Evolutionary conservation across 139 green algal genomes (phyloP), one percentile per base, ranked within the genome.

Genomic region (Nannochloris sp.): DNA sequence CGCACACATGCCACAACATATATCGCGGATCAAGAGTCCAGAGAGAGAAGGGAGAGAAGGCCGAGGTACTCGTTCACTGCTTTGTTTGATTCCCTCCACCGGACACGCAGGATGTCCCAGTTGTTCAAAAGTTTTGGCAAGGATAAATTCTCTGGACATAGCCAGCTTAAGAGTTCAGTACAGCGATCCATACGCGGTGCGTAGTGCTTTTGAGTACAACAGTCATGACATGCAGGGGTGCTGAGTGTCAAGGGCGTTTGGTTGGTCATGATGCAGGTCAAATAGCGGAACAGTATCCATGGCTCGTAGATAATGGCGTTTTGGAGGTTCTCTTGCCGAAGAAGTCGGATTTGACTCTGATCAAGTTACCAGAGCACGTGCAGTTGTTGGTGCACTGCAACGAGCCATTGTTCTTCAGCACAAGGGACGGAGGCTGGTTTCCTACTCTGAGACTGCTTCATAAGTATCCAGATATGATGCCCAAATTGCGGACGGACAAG

Each of bases 281-380:
- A 57, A 84, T 98, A 37, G 82, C 67, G 11, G 85, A 93, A 36
- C 71, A 87, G 57, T 97, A 97, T 58, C 91, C 90, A 0, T 88
- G 66, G 19, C 68, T 97, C 21, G 78, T 85, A 37, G 79, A 95
- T 34, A 82, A 58, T 12, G 81, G 84, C 4, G 76, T 86, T 24
- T 79, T 99, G 12, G 93, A 99, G 18, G 73, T 85, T 3, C 67
- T 99, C 0, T 71, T 99, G 7, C 93, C 93, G 5, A 99, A 99
- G 70, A 99, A 98, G 62, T 82, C 91, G 36, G 75, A 84, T 7
- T 60, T 95, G 1, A 76, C 82, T 15, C 36, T 97, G 4, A 86
- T 86, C 19, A 98, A 98, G 65, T 86, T 86, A 87, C 87, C 81
- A 18, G 80, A 87, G 50, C 81, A 95, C 50, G 67, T 95, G 29